Evolutionary conservation across 202 grass and related monocot species (phyloP), one percentile per base, ranked within the genome.

Genomic region (Dendrocalamus latiflorus): DNA sequence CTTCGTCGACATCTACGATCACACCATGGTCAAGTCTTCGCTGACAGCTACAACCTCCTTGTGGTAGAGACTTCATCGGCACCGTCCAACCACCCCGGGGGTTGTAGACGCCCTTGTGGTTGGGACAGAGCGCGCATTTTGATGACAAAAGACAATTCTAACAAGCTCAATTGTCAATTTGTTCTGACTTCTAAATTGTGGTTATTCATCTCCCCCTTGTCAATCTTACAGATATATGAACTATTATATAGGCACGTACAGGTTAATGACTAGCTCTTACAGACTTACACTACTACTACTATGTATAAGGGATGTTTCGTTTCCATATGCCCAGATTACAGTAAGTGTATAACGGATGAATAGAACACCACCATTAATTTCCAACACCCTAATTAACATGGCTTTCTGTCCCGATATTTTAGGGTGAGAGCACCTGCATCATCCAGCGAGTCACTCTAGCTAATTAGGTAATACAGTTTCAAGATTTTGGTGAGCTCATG

Each of bases 401-500:
- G 15, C 17, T 53, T 47, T 1, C 51, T 21, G 6, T 55, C 3
- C 51, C 51, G 18, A 55, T 9, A n/a, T 55, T 55, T n/a, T 3
- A 55, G 20, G 18, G 20, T 21, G 51, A 55, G 51, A 55, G 51
- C 51, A 55, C 51, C 20, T 55, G 51, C 20, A 15, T 28, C 69
- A 43, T 38, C 80, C 70, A 54, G 34, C 47, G 8, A 42, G 0
- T 41, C 38, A 47, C 18, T 55, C 8, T 60, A 84, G 8, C 66
- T n/a, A 63, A 80, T 68, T 82, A 82, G 49, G 71, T 62, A 63
- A 20, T 43, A 2, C 1, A 5, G 1, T 6, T 39, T 39, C 22
- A n/a, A 55, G 22, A 62, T 54, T 72, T 82, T 36, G 54, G 54
- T 76, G 72, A 87, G 64, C 79, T 87, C 79, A 71, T 55, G 45